These are phyloP conservation scores for Phytopythium cucurbitacearum DNA, from an alignment of 352 stramenopile genomes.

Conservation along the genomic window DNA sequence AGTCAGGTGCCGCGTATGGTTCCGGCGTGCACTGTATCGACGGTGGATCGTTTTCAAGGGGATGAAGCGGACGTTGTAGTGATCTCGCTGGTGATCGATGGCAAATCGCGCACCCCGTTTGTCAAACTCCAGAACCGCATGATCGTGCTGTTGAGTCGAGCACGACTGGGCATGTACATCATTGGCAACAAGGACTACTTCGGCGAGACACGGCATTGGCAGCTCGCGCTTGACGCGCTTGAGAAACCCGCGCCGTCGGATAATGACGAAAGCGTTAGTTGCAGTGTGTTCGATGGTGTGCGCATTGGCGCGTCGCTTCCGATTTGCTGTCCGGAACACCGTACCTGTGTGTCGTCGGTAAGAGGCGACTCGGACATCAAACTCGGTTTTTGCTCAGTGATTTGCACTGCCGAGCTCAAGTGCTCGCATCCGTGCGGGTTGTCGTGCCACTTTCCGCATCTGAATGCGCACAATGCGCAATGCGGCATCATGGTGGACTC, in stretches of 20 bases:
- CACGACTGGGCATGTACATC: slow-evolving; percentile 83
- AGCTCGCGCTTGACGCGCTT: slow-evolving; percentile 62
- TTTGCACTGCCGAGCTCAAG: slow-evolving; percentile 48
- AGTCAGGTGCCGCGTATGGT: slow-evolving; percentile 13
- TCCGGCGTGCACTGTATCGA: slow-evolving; percentile 68
- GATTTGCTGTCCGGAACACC: slow-evolving; percentile 79
- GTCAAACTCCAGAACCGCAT: slow-evolving; percentile 89
- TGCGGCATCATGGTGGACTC: slow-evolving; percentile 60
- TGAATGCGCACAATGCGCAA: slow-evolving; percentile 49
- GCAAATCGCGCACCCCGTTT: slow-evolving; percentile 82
- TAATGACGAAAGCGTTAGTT: slow-evolving; percentile 19
- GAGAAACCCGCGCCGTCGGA: slow-evolving; percentile 35
- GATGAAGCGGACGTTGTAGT: slow-evolving; percentile 89
- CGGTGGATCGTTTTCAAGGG: slow-evolving; percentile 88
- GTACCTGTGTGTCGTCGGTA: slow-evolving; percentile 23
- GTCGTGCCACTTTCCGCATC: slow-evolving; percentile 64
- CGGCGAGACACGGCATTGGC: slow-evolving; percentile 65
- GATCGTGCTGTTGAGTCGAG: slow-evolving; percentile 86
- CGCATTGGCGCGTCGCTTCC: slow-evolving; percentile 57
- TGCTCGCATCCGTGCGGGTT: slow-evolving; percentile 70
- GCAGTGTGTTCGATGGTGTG: slow-evolving; percentile 27
- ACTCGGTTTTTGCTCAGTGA: slow-evolving; percentile 70
- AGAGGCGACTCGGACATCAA: slow-evolving; percentile 39
- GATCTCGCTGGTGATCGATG: slow-evolving; percentile 84
- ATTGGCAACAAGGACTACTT: slow-evolving; percentile 85